Percentiles rank a stretch among this genome's conserved stretches.
These are phyloP conservation scores for Ganoderma sinense DNA, from an alignment of 1,284 basidiomycete species.

Conservation along the genomic window DNA sequence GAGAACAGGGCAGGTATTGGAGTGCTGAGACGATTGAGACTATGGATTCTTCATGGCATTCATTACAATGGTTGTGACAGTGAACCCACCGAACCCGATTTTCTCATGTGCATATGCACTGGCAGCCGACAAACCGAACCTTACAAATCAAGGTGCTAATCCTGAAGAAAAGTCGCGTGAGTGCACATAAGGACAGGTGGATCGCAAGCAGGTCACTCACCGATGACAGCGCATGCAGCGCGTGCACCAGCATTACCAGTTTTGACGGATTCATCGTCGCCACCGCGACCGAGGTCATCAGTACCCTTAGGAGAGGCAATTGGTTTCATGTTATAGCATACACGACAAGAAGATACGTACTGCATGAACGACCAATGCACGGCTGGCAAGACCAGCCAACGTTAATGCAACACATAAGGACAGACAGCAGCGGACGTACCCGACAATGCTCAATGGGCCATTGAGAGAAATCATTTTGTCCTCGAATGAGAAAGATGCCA, in stretches of 20 bases:
- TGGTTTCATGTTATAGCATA: not conserved
- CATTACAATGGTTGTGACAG: not conserved
- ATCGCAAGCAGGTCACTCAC: conserved; percentile 42
- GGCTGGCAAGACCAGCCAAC: conserved; percentile 42
- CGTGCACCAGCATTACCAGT: conserved; percentile 80
- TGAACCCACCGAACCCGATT: not conserved
- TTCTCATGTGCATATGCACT: not conserved
- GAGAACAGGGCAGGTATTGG: not conserved
- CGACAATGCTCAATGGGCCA: conserved; percentile 74
- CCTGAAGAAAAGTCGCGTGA: conserved; percentile 1
- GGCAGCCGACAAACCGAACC: not conserved
- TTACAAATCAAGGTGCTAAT: conserved; percentile 3
- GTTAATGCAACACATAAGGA: not conserved
- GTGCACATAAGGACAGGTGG: not conserved
- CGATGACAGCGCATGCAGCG: conserved; percentile 80
- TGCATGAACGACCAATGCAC: conserved; percentile 32
- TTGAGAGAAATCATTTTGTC: conserved; percentile 74
- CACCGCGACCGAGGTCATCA: conserved; percentile 80
- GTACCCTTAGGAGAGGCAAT: conserved; percentile 54
- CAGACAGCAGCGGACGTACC: conserved; percentile 49
- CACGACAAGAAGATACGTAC: not conserved
- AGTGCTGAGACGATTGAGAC: not conserved
- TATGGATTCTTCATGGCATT: not conserved
- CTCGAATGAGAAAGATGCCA: conserved; percentile 62
- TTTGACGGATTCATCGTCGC: conserved; percentile 69